These are phyloP conservation scores for Immersiella caudata DNA, from an alignment of 495 filamentous ascomycete species.

Conservation along the genomic window DNA sequence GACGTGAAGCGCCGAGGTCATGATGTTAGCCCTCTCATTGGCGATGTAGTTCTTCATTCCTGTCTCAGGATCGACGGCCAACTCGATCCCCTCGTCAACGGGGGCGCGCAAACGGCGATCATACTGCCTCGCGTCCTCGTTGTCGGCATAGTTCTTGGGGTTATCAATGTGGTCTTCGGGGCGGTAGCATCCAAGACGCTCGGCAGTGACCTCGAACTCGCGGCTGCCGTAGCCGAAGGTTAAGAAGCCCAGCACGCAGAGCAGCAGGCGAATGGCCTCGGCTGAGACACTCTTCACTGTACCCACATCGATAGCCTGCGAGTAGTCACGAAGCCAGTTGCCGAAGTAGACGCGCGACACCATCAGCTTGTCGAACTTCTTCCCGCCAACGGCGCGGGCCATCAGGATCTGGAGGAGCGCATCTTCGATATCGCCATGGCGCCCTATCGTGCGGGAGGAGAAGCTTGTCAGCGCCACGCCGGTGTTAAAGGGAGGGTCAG, in stretches of 20 bases:
- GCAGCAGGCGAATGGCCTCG: slow-evolving; percentile 83
- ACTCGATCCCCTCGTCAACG: slow-evolving; percentile 75
- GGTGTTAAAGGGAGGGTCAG: background rate
- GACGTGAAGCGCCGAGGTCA: slow-evolving; percentile 74
- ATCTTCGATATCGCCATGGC: slow-evolving; percentile 96
- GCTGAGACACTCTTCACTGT: slow-evolving; percentile 86
- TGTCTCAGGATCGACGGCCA: slow-evolving; percentile 73
- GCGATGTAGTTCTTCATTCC: slow-evolving; percentile 93
- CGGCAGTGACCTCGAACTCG: slow-evolving; percentile 89
- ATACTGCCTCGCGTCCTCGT: slow-evolving; percentile 80
- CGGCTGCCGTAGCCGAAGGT: slow-evolving; percentile 81
- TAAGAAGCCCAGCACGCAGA: slow-evolving; percentile 63
- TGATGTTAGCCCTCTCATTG: slow-evolving; percentile 71
- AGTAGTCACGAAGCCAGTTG: slow-evolving; percentile 88
- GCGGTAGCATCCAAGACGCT: slow-evolving; percentile 85
- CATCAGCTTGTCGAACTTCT: slow-evolving; percentile 85
- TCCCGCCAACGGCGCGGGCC: slow-evolving; percentile 74
- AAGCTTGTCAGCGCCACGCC: slow-evolving; percentile 12
- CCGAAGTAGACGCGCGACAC: slow-evolving; percentile 87
- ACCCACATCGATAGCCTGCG: slow-evolving; percentile 81
- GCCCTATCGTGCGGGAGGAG: slow-evolving; percentile 51
- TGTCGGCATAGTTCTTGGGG: slow-evolving; percentile 77
- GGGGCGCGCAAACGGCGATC: slow-evolving; percentile 78
- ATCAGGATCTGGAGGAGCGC: slow-evolving; percentile 73
- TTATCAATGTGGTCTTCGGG: slow-evolving; percentile 90